Evolutionary conservation across 164 flowering plant species (phyloP).

Genomic region (Macadamia tetraphylla): DNA sequence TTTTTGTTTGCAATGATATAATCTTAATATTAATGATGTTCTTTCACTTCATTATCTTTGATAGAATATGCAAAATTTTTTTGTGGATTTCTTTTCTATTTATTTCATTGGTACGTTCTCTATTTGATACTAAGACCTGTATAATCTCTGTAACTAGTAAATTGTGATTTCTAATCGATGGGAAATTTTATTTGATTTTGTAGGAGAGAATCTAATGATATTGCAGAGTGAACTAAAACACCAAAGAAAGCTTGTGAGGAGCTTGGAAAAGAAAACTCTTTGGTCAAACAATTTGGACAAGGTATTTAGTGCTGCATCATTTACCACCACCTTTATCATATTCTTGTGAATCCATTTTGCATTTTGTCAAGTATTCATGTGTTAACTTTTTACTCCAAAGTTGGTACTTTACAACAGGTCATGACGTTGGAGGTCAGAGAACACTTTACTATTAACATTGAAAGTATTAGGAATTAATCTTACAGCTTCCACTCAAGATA

Average conservation of each 20-base stretch:
- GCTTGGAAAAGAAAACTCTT: constrained; percentile 71
- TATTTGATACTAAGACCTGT: background rate
- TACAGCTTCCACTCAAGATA: background rate
- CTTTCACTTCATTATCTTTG: background rate
- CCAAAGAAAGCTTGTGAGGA: constrained; percentile 64
- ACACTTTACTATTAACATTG: background rate
- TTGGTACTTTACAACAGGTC: background rate
- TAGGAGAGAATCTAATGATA: constrained; percentile 54
- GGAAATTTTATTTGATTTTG: constrained; percentile 15
- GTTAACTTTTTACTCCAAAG: background rate
- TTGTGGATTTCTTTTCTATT: background rate
- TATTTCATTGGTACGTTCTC: background rate
- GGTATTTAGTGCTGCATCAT: constrained; percentile 31
- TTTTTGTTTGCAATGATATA: background rate
- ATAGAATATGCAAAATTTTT: background rate
- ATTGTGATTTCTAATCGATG: background rate
- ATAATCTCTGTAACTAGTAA: no score
- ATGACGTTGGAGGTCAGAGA: no score
- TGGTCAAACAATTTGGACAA: constrained; percentile 70
- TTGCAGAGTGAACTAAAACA: constrained; percentile 60
- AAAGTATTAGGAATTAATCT: background rate
- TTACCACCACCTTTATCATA: background rate
- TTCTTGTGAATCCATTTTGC: background rate
- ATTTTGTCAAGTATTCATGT: no score
- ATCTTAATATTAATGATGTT: background rate